Percentiles rank a stretch among this genome's conserved stretches.
Evolutionary conservation across 495 filamentous ascomycete species (phyloP).

Genomic region (Penicillium atrosanguineum): DNA sequence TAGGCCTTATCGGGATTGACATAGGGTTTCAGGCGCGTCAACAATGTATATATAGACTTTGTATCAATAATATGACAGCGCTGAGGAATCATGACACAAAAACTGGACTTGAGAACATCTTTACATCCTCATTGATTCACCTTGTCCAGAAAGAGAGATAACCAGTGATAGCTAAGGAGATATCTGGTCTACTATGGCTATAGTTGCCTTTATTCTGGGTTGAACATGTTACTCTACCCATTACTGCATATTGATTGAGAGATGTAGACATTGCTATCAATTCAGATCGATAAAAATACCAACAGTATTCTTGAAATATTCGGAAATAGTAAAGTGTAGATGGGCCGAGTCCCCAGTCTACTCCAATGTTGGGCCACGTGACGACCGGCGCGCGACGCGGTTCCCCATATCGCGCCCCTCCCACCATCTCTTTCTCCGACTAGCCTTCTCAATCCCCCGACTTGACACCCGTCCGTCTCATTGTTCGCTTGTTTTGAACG

Average conservation of each 20-base stretch:
- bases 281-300: too few relatives aligned
- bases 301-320: too few relatives aligned
- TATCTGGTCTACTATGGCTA: not conserved
- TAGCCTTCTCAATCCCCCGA: conserved; percentile 5
- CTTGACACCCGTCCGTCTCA: conserved; percentile 8
- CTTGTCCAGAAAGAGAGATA: not conserved
- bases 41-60: not conserved
- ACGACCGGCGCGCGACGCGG: conserved; percentile 26
- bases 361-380: conserved; percentile 16
- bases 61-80: not conserved
- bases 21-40: not conserved
- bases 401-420: conserved; percentile 31
- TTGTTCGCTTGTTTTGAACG: conserved; percentile 16
- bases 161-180: not conserved
- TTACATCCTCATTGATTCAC: not conserved
- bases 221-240: not conserved
- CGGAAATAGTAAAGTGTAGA: not conserved
- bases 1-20: not conserved
- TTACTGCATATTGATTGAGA: too few relatives aligned
- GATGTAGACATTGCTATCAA: too few relatives aligned
- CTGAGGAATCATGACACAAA: not conserved
- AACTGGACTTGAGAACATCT: not conserved
- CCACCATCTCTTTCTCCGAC: conserved; percentile 10
- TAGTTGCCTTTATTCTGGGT: not conserved
- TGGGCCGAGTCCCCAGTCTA: not conserved